These are phyloP conservation scores for Penicillium decumbens DNA, from an alignment of 2,329 filamentous ascomycete species.

Conservation along the genomic window DNA sequence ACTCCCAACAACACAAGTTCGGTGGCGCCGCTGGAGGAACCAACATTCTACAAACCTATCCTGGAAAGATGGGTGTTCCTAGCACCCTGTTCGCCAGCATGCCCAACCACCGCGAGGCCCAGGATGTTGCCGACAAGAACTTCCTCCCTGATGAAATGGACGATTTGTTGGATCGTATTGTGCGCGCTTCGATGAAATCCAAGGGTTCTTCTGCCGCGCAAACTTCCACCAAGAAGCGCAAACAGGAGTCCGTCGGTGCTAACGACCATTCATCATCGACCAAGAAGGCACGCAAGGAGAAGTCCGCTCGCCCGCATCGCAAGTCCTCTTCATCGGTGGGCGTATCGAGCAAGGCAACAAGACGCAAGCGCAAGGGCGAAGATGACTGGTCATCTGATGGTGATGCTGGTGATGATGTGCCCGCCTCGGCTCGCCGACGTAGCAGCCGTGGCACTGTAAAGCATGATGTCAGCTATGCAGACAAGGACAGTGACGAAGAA, in stretches of 20 bases:
- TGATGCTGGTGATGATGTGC: constrained; percentile 37
- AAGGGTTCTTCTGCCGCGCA: constrained; percentile 39
- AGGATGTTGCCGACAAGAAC: constrained; percentile 79
- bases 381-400: constrained; percentile 42
- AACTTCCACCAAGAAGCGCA: constrained; percentile 38
- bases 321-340: constrained; percentile 31
- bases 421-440: constrained; percentile 34
- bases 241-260: constrained; percentile 32
- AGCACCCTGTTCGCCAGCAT: constrained; percentile 71
- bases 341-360: constrained; percentile 29
- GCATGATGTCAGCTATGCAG: constrained; percentile 41
- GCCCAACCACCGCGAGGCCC: constrained; percentile 70
- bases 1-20: constrained; percentile 61
- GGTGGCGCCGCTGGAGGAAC: constrained; percentile 36
- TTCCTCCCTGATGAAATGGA: constrained; percentile 74
- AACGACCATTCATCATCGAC: constrained; percentile 23
- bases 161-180: constrained; percentile 70
- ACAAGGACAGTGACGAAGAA: constrained; percentile 44
- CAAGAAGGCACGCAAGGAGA: constrained; percentile 35
- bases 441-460: constrained; percentile 37
- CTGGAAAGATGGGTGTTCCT: constrained; percentile 75
- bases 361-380: constrained; percentile 37
- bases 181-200: constrained; percentile 64
- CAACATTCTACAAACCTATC: constrained; percentile 70
- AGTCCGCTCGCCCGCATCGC: constrained; percentile 23